Percentiles rank a stretch among this genome's conserved stretches.
phyloP scores from a whole-genome alignment of 1,284 basidiomycete genomes.

The Pholiota adiposa region DNA sequence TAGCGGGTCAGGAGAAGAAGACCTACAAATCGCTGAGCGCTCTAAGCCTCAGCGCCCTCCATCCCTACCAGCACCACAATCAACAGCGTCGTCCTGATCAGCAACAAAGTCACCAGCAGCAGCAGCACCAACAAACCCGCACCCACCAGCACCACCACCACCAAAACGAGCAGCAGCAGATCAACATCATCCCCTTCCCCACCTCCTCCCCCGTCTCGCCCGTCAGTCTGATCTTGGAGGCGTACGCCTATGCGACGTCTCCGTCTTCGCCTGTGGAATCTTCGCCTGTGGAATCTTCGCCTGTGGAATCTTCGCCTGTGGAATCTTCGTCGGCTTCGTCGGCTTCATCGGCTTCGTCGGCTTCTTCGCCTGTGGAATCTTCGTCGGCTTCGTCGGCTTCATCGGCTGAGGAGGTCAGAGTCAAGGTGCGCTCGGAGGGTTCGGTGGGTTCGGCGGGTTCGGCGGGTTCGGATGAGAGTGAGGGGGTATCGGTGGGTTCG shows the following conservation, averaged over 20 bases:
- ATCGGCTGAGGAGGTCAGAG: too few relatives aligned
- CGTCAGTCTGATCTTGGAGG: not conserved
- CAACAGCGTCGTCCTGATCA: too few relatives aligned
- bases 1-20: not conserved
- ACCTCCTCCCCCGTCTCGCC: not conserved
- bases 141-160: not conserved
- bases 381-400: too few relatives aligned
- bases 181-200: conserved; percentile 6
- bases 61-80: not conserved
- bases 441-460: too few relatives aligned
- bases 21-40: not conserved
- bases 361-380: too few relatives aligned
- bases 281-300: too few relatives aligned
- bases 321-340: too few relatives aligned
- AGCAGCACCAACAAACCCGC: not conserved
- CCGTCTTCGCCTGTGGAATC: not conserved
- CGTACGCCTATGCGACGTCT: not conserved
- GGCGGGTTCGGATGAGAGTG: too few relatives aligned
- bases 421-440: too few relatives aligned
- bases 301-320: too few relatives aligned
- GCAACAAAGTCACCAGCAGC: not conserved
- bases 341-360: too few relatives aligned
- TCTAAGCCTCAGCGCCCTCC: not conserved
- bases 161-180: not conserved
- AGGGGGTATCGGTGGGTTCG: too few relatives aligned